Base-by-base conservation (phyloP, 768 basidiomycete species). In the Lactarius hatsudake region DNA sequence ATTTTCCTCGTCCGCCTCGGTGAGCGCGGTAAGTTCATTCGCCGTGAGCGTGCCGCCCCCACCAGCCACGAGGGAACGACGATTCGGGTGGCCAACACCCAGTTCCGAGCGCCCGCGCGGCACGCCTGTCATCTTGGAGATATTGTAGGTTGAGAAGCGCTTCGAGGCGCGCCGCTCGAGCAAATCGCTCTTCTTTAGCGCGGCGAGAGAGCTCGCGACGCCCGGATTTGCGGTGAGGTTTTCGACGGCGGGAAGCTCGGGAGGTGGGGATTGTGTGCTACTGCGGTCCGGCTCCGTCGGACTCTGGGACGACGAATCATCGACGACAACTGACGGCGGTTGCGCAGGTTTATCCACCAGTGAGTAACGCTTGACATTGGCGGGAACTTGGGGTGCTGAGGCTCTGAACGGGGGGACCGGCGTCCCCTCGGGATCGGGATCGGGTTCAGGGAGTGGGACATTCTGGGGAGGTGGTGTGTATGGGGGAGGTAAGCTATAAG, bases 111-210 rank as follows among this genome's bases (percentile, higher is more conserved):
- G 63, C 62, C 83, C 59, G 18, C 85, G 81, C 30, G 85, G 79
- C 23, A 82, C 79, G 18, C 88, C 87, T 3, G 93, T 89, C 89
- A 98, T 96, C 79, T 96, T 96, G 57, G 90, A 88, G 72, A 98
- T 91, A 70, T 95, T 93, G 75, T 96, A 98, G 1, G 89, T 88
- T 53, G 95, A 97, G 78, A 95, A 98, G 0, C 97, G 91, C 75
- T 98, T 98, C 26, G 93, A 95, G 20, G 96, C 96, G 56, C 96
- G 84, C 26, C 96, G 86, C 72, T 95, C 93, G 45, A 98, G 83
- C 0, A 87, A 84, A 71, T 96, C 94, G 60, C 86, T 88, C 72
- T 90, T 87, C 77, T 96, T 90, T 56, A 99, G 82, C 9, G 94
- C 94, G 8, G 93, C 94, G 12, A 98, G 83, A 6, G 93, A 90